Percentiles rank a stretch among this genome's conserved stretches.
phyloP scores from a whole-genome alignment of 1,139 yeast species.

The Meyerozyma carpophila region DNA sequence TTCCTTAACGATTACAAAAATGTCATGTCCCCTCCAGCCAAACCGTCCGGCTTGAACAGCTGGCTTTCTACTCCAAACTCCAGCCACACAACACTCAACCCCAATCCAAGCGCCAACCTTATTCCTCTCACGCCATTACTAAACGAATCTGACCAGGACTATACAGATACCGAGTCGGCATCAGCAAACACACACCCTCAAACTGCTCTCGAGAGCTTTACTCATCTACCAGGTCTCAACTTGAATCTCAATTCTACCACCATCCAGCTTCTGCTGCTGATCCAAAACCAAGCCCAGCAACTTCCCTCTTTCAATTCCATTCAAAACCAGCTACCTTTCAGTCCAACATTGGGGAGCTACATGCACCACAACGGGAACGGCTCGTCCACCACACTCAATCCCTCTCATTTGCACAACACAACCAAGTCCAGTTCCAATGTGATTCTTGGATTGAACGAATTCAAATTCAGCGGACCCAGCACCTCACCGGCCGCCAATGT shows the following conservation, averaged over 20 bases:
- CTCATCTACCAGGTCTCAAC: conserved; percentile 14
- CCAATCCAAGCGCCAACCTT: conserved; percentile 14
- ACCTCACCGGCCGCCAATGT: background rate
- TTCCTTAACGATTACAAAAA: conserved; percentile 19
- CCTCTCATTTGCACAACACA: conserved; percentile 1
- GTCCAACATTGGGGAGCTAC: background rate
- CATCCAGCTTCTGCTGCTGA: conserved; percentile 12
- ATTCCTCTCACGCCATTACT: conserved; percentile 35
- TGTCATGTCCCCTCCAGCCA: conserved; percentile 2
- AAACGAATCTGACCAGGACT: conserved; percentile 28
- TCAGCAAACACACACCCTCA: conserved; percentile 5
- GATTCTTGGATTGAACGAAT: background rate
- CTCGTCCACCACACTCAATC: conserved; percentile 1
- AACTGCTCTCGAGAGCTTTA: conserved; percentile 12
- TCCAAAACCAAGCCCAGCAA: conserved; percentile 28
- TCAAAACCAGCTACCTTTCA: conserved; percentile 26
- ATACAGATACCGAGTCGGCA: conserved; percentile 9
- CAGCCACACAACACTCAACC: conserved; percentile 3
- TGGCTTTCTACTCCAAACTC: conserved; percentile 14
- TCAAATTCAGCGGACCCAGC: background rate
- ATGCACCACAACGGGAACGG: background rate
- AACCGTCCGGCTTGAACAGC: conserved; percentile 10
- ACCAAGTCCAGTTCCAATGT: background rate
- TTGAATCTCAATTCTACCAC: background rate
- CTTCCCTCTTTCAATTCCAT: conserved; percentile 35